Evolutionary conservation across 2,329 filamentous ascomycete genomes (phyloP).

Genomic region (Fusarium sp.): DNA sequence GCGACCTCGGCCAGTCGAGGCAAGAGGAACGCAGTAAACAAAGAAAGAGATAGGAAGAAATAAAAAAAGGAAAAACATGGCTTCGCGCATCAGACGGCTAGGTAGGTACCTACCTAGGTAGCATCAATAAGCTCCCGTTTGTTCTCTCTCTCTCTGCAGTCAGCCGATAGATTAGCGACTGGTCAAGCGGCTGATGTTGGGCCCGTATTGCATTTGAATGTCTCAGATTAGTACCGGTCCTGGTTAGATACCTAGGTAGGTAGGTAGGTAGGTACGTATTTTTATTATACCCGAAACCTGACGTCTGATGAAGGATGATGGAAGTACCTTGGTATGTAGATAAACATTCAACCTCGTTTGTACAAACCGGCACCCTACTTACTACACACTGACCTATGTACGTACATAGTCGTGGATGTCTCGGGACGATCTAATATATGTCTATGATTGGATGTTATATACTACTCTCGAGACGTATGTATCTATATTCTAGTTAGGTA

Average conservation of each 20-base stretch:
- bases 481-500: neutral
- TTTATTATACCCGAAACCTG: neutral
- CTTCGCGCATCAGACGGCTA: neutral
- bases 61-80: neutral
- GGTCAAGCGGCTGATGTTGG: conserved; percentile 9
- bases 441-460: neutral
- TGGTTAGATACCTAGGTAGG: neutral
- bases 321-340: neutral
- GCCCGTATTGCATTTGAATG: conserved; percentile 3
- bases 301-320: neutral
- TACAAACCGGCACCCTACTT: neutral
- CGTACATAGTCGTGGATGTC: neutral
- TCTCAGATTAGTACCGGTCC: neutral
- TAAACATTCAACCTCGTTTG: neutral
- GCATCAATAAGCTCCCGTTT: neutral
- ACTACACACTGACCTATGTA: neutral
- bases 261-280: neutral
- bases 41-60: conserved; percentile 2
- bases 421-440: neutral
- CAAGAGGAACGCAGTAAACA: conserved; percentile 9
- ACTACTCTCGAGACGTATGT: neutral
- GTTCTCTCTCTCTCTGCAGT: conserved; percentile 4
- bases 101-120: neutral
- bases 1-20: neutral
- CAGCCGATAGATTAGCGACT: conserved; percentile 23